A percentile compares a stretch with the other conserved stretches of the same genome.
Conservation (phyloP, 306 rosid genomes). For the Vachellia pachyceras region DNA sequence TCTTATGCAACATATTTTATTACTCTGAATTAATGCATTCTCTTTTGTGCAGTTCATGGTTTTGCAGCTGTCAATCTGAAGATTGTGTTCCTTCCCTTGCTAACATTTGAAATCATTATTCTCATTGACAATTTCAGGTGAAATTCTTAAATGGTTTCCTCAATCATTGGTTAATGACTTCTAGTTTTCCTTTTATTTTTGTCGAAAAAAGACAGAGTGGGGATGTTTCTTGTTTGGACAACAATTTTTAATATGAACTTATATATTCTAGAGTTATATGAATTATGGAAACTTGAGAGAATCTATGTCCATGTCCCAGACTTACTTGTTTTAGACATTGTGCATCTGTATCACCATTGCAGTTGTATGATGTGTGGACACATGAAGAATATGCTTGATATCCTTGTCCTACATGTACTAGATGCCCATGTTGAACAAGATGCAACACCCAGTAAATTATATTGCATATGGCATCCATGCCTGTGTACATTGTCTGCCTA, state of each 20-base stretch:
- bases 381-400: neutral
- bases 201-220: neutral
- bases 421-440: neutral
- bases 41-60: slow-evolving; percentile 63
- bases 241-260: slow-evolving; percentile 3
- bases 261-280: slow-evolving; percentile 11
- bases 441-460: slow-evolving; percentile 29
- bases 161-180: slow-evolving; percentile 35
- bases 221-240: slow-evolving; percentile 1
- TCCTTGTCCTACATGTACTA: neutral
- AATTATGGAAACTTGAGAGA: neutral
- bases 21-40: slow-evolving; percentile 34
- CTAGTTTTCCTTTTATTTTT: neutral
- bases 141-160: slow-evolving; percentile 28
- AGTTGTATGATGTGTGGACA: neutral
- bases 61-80: slow-evolving; percentile 78
- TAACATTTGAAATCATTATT: slow-evolving; percentile 83
- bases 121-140: slow-evolving; percentile 97
- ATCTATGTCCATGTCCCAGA: neutral
- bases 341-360: neutral
- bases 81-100: slow-evolving; percentile 91
- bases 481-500: slow-evolving; percentile 61
- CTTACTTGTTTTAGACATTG: neutral
- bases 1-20: neutral
- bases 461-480: slow-evolving; percentile 55